These are phyloP conservation scores for Tolypocladium tundrense DNA, from an alignment of 2,329 filamentous ascomycete species.

Conservation along the genomic window DNA sequence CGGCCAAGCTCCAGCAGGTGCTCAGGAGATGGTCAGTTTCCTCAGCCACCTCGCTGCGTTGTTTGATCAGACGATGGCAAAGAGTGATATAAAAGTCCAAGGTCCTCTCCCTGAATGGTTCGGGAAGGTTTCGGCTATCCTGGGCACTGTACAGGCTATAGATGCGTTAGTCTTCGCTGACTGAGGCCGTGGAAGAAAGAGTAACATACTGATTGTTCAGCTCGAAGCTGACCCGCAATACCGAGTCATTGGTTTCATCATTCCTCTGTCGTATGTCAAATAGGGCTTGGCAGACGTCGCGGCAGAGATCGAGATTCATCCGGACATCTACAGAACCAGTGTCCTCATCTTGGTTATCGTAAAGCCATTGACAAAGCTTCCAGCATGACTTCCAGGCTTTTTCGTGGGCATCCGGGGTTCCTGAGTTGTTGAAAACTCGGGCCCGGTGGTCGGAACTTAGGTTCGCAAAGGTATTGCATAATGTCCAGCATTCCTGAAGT, in stretches of 20 bases:
- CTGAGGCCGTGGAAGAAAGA: neutral
- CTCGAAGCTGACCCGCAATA: slow-evolving; percentile 86
- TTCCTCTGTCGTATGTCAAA: slow-evolving; percentile 76
- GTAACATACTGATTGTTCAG: slow-evolving; percentile 68
- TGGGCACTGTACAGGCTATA: slow-evolving; percentile 76
- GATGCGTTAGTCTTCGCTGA: slow-evolving; percentile 12
- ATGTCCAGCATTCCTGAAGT: slow-evolving; percentile 81
- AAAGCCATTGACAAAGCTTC: slow-evolving; percentile 83
- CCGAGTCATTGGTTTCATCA: slow-evolving; percentile 73
- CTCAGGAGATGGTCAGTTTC: slow-evolving; percentile 77
- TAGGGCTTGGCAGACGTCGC: slow-evolving; percentile 83
- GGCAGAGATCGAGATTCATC: slow-evolving; percentile 74
- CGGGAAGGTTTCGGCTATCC: slow-evolving; percentile 65
- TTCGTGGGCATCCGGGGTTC: slow-evolving; percentile 68
- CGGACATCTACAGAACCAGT: slow-evolving; percentile 56
- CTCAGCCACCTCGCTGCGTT: slow-evolving; percentile 64
- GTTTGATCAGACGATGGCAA: slow-evolving; percentile 94
- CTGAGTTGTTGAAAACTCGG: slow-evolving; percentile 65
- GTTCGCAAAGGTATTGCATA: slow-evolving; percentile 83
- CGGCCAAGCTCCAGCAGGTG: slow-evolving; percentile 82
- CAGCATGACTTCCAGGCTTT: slow-evolving; percentile 91
- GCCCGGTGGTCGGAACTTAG: slow-evolving; percentile 77
- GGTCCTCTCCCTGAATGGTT: slow-evolving; percentile 79
- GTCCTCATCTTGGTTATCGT: slow-evolving; percentile 67
- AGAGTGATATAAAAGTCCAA: slow-evolving; percentile 91